Base-by-base conservation (phyloP, 441 rosid species). In the Breynia disticha region DNA sequence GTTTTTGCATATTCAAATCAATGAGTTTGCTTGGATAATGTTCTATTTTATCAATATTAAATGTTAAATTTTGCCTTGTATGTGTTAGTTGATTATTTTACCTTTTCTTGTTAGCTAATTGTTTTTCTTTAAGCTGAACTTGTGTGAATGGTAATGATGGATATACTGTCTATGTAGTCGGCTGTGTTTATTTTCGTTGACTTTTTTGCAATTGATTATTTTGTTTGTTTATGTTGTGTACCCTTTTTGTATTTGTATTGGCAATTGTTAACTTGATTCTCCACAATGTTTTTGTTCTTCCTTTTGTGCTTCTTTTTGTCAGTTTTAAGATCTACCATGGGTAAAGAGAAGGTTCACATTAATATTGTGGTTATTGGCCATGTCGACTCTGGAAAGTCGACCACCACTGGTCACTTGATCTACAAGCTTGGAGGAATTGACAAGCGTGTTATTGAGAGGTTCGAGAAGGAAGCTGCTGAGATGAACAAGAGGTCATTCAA, bases 351-450 rank as follows among this genome's bases (percentile, higher is more conserved):
- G 75, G 16, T 56, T 46, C 84, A 76, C 69, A 75, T 75, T 50
- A 78, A 60, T 71, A 71, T 71, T 46, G 76, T 74, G 66, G 79
- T 67, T 49, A 74, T 74, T 22, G 79, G 79, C 50, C 79, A 74
- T 52, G 76, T 74, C 22, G 79, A 74, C 71, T 74, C 79, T 48
- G 79, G 79, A 24, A 75, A 75, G 56, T 75, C 76, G 5, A 75
- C 79, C 24, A 75, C 79, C 13, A 75, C 79, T 2, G 79, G 72
- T 28, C 79, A 75, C 46, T 57, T 71, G 71, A 75, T 71, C 65
- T 75, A 68, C 74, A 75, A 75, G 76, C 77, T 79, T 49, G 81
- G 84, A 19, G 84, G 81, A 46, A 79, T 79, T 50, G 79, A 79
- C 71, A 76, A 76, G 69, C 81, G 77, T 64, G 79, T 76, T 37